A percentile compares a stretch with the other conserved stretches of the same genome.
Conservation (phyloP, 495 filamentous ascomycete species). For the Cercophora sp. region DNA sequence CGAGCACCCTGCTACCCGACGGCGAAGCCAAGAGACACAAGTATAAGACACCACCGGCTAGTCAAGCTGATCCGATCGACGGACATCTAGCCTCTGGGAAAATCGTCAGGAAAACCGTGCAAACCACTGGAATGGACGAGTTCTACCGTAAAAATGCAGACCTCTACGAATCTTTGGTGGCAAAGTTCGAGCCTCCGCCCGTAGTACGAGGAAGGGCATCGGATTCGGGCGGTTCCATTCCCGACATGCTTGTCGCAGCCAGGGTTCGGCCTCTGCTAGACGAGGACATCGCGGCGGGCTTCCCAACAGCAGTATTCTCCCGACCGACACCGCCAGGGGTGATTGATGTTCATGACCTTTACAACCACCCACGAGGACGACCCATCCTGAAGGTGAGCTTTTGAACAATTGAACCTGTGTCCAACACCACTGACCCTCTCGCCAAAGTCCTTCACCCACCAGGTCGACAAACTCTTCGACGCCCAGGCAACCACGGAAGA, state of each 20-base stretch:
- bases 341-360: constrained; percentile 3
- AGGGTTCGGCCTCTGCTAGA: constrained; percentile 3
- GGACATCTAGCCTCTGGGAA: no score
- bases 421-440: not conserved
- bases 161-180: no score
- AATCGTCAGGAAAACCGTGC: no score
- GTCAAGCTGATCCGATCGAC: no score
- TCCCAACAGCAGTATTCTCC: not conserved
- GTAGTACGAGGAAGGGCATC: no score
- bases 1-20: no score
- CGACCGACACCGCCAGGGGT: not conserved
- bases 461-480: constrained; percentile 21
- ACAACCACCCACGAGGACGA: not conserved
- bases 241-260: constrained; percentile 15
- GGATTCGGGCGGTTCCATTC: no score
- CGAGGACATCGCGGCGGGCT: not conserved
- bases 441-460: constrained; percentile 16
- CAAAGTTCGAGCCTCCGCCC: no score
- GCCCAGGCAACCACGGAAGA: constrained; percentile 12
- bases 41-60: no score
- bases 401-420: not conserved
- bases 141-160: no score
- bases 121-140: no score
- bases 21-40: no score
- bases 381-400: not conserved